Base-by-base conservation (phyloP, 2,329 filamentous ascomycete genomes). In the Neonectria coccinea region DNA sequence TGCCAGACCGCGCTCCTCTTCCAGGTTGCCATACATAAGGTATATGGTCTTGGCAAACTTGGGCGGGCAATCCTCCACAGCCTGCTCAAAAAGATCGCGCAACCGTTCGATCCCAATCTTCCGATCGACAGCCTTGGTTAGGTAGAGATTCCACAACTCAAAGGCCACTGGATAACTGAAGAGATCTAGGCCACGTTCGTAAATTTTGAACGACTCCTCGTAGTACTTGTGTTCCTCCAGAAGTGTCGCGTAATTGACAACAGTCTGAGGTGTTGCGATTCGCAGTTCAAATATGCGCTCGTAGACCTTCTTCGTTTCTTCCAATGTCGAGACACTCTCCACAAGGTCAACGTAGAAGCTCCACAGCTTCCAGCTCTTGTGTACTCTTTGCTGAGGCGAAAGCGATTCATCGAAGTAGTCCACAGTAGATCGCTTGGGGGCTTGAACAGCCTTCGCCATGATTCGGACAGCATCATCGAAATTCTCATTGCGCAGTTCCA, bases 291-390 rank as follows among this genome's bases (percentile, higher is more conserved):
- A 99, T 74, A 99, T 98, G 60, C 96, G 88, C 78, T 99, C 96
- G 79, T 99, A 99, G 2, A 98, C 91, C 77, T 93, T 95, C 77
- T 89, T 92, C 0, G 95, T 97, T 79, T 98, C 95, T 22, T 97
- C 94, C 16, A 99, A 81, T 0, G 92, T 93, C 66, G 92, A 91
- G 33, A 97, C 94, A 78, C 94, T 97, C 79, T 99, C 96, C 3
- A 99, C 94, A 1, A 99, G 87, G 77, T 99, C 96, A 44, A 99
- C 94, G 74, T 99, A 99, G 83, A 99, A 99, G 80, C 94, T 97
- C 96, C 96, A 99, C 11, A 99, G 82, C 79, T 98, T 99, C 96
- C 96, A 99, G 77, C 93, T 97, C 84, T 99, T 99, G 82, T 99
- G 96, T 3, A 99, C 92, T 67, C 97, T 89, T 81, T 98, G 96